Evolutionary conservation across 768 basidiomycete species (phyloP), one percentile per base, ranked within the genome.

Genomic region (Pleurotus tuber-regium): DNA sequence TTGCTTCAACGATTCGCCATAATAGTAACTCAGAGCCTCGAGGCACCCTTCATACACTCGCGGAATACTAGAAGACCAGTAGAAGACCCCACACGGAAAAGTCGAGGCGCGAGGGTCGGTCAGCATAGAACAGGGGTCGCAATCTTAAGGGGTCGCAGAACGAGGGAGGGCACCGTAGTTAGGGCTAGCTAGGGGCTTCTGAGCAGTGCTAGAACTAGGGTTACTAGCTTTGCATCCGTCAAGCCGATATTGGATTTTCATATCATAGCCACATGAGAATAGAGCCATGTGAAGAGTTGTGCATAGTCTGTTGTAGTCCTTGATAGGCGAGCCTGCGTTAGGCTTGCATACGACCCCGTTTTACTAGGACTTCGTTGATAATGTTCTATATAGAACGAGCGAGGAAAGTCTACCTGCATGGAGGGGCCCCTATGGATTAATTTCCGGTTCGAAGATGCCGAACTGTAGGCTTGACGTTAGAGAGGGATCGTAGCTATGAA

Each of bases 21-120:
- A 44, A 44, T 26, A 19, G 43, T 21, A 26, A 44, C 43, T 44
- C 43, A 28, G 21, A 44, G 43, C 43, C 43, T 44, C 26, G 43
- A 44, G 43, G 43, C 43, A 16, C 16, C 24, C 16, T 29, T 44
- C 26, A 43, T 43, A 44, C 24, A 44, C 14, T 44, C 43, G 43
- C 43, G 43, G 43, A 43, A n/a, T 21, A 38, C 14, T 16, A 6
- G n/a, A 38, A 38, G 36, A 38, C 6, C n/a, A 38, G n/a, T 11
- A 14, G 28, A 44, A 24, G 23, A 3, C n/a, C 7, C 35, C 35
- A 38, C 35, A 38, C 35, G 35, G 35, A 3, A 16, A 4, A 38
- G n/a, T 38, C 35, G 35, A 38, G 35, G 35, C 7, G 33, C 10
- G 21, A 18, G 35, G 35, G 10, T n/a, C n/a, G n/a, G n/a, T n/a